A percentile compares a stretch with the other conserved stretches of the same genome.
Evolutionary conservation across 1,284 basidiomycete genomes (phyloP).

Genomic region (Leccinum subrobustum): DNA sequence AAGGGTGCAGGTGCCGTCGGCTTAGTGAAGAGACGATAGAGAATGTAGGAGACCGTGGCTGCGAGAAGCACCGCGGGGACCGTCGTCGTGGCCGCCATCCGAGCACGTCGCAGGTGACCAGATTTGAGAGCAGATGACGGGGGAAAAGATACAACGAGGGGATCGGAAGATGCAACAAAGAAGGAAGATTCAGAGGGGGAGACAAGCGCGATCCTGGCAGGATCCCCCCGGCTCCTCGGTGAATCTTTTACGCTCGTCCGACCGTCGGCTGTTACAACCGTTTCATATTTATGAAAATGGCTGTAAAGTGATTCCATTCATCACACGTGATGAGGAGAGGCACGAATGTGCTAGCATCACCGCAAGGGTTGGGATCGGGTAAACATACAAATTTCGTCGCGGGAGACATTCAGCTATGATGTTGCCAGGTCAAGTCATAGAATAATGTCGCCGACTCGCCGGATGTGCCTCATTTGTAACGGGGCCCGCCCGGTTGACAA

Average conservation of each 20-base stretch:
- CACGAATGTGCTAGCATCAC: not conserved
- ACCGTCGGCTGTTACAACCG: not conserved
- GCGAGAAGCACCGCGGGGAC: constrained; percentile 24
- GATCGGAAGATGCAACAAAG: constrained; percentile 21
- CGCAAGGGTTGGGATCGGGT: not conserved
- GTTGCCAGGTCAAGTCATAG: not conserved
- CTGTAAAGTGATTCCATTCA: not conserved
- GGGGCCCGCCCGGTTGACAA: not conserved
- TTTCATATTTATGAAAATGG: too few relatives aligned
- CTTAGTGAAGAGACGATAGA: constrained; percentile 18
- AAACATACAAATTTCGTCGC: not conserved
- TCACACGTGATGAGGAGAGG: not conserved
- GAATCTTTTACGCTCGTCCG: not conserved
- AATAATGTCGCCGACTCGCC: not conserved
- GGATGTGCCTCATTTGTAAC: not conserved
- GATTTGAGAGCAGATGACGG: not conserved
- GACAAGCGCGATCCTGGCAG: not conserved
- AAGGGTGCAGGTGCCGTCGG: constrained; percentile 24
- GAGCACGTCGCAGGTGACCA: constrained; percentile 10
- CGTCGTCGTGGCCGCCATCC: constrained; percentile 16
- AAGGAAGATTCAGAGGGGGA: constrained; percentile 22
- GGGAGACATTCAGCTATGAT: not conserved
- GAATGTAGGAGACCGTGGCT: constrained; percentile 14
- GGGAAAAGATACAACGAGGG: not conserved
- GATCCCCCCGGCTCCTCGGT: not conserved